These are phyloP conservation scores for Erysimum cheiranthoides DNA, from an alignment of 345 rosid species.

Conservation along the genomic window DNA sequence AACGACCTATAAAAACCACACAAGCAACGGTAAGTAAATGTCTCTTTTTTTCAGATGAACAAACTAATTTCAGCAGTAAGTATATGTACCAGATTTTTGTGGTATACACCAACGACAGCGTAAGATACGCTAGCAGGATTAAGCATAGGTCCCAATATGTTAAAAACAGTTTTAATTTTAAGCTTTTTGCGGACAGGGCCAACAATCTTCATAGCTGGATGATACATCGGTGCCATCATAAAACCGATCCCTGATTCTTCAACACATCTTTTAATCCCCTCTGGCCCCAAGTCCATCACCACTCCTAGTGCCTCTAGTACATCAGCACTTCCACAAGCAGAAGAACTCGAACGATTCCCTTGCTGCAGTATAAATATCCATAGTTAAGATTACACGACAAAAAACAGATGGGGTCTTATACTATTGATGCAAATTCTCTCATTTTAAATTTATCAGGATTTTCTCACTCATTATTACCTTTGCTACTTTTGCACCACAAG, in stretches of 20 bases:
- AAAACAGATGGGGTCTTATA: neutral
- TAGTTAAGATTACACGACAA: neutral
- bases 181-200: slow-evolving; percentile 84
- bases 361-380: slow-evolving; percentile 56
- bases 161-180: slow-evolving; percentile 84
- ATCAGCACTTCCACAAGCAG: slow-evolving; percentile 99
- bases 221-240: slow-evolving; percentile 90
- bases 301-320: slow-evolving; percentile 86
- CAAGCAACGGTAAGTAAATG: neutral
- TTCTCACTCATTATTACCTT: slow-evolving; percentile 55
- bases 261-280: slow-evolving; percentile 77
- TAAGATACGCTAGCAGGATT: slow-evolving; percentile 86
- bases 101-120: slow-evolving; percentile 92
- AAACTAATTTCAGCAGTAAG: slow-evolving; percentile 11
- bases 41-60: neutral
- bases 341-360: slow-evolving; percentile 96
- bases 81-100: slow-evolving; percentile 67
- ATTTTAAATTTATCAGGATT: neutral
- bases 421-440: neutral
- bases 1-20: slow-evolving; percentile 59
- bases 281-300: slow-evolving; percentile 75
- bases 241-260: slow-evolving; percentile 89
- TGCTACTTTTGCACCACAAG: slow-evolving; percentile 97
- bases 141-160: slow-evolving; percentile 89
- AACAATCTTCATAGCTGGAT: slow-evolving; percentile 93